Base-by-base conservation (phyloP, 495 filamentous ascomycete genomes). In the Trichoderma reesei region DNA sequence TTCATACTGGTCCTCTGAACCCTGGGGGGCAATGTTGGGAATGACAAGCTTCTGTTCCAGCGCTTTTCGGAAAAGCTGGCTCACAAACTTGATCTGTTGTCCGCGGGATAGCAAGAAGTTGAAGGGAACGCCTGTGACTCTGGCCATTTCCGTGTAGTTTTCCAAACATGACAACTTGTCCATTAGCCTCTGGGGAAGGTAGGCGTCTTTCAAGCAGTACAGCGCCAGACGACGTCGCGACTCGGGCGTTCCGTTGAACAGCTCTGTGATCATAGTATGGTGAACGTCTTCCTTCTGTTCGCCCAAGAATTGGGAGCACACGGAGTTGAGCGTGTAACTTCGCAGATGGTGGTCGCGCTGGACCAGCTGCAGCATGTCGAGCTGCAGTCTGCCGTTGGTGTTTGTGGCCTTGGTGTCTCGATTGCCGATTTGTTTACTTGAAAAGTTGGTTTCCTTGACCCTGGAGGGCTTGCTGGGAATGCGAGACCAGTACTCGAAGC, bases 271-370 rank as follows among this genome's bases (percentile, higher is more conserved):
- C 90, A 99, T 99, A 6, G 90, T 96, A 73, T 98, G 86, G 70
- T 99, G 95, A 1, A 99, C 94, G 74, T 99, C 94, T 75, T 99
- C 94, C 72, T 99, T 99, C 72, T 98, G 94, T 71, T 99, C 94
- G 31, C 91, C 90, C 62, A 99, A 77, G 69, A 99, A 99, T 65
- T 98, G 90, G n/a, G 92, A 87, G 61, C 87, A 97, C 16, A 99
- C 94, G 1, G 92, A 95, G 74, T 99, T 99, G 11, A 99, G 82
- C 0, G 95, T 99, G 70, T 99, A 99, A 75, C 92, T 96, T 75
- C 94, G 83, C 44, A 99, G 79, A 48, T 98, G 94, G 67, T 98
- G 85, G 70, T 99, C 95, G 64, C 95, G 82, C 70, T 99, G 94
- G 42, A 99, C 85, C 36, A 97, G 72, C 71, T 99, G 94, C 8